These are phyloP conservation scores for Linnemannia schmuckeri DNA, from an alignment of 192 early-diverging fungal genomes.

Conservation along the genomic window DNA sequence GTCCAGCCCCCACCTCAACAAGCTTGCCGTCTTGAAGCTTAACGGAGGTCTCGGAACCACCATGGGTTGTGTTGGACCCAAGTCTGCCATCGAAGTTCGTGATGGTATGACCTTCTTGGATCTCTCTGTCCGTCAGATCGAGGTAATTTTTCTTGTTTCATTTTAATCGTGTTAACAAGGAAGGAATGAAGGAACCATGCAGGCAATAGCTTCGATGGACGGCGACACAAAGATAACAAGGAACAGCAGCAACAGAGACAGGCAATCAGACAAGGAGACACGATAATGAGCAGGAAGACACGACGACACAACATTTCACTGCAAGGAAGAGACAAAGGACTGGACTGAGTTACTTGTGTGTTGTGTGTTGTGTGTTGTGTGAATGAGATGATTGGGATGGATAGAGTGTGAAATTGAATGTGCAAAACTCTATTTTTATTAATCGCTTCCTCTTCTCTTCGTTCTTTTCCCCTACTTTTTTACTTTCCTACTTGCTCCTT, in stretches of 20 bases:
- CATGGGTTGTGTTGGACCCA: slow-evolving; percentile 98
- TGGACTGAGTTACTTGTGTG: neutral
- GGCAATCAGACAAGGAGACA: neutral
- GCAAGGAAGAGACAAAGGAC: neutral
- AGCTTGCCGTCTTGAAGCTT: slow-evolving; percentile 96
- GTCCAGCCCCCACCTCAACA: slow-evolving; percentile 74
- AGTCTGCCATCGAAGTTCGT: slow-evolving; percentile 96
- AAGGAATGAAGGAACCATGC: neutral
- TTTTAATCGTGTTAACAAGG: neutral
- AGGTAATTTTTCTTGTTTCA: slow-evolving; percentile 62
- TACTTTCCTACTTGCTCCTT: neutral
- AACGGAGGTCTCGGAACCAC: slow-evolving; percentile 99
- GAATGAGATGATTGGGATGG: neutral
- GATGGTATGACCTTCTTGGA: slow-evolving; percentile 98
- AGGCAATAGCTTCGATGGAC: no score
- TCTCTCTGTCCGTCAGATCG: slow-evolving; percentile 97
- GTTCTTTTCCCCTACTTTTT: neutral
- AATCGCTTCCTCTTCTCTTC: neutral
- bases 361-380: neutral
- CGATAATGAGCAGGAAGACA: neutral
- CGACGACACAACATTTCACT: neutral
- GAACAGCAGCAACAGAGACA: neutral
- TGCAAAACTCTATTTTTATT: slow-evolving; percentile 7
- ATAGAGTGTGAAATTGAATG: neutral
- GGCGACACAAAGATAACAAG: neutral